phyloP scores from a whole-genome alignment of 2,329 filamentous ascomycete species.

The Fusarium sp. region DNA sequence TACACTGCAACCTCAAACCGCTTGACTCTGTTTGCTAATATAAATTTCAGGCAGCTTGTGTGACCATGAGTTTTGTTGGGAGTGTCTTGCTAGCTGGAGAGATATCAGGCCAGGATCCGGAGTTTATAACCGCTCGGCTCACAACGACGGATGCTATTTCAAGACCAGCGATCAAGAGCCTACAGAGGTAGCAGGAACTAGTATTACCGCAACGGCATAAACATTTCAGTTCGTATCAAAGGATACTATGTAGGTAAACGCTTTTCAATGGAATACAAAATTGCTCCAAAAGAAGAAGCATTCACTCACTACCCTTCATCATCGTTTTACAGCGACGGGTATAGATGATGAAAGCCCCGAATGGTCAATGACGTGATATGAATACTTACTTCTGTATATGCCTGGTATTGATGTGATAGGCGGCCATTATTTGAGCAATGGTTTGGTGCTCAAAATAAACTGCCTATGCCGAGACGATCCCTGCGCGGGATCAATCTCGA shows the following conservation, averaged over 20 bases:
- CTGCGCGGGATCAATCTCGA: no score
- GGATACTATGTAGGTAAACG: neutral
- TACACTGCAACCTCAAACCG: neutral
- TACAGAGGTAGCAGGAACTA: constrained; percentile 10
- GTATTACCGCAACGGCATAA: neutral
- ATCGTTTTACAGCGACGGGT: no score
- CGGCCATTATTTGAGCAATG: no score
- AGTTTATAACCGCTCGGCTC: constrained; percentile 10
- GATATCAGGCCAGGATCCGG: neutral
- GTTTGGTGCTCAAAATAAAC: no score
- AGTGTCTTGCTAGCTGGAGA: constrained; percentile 22
- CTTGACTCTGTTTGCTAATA: neutral
- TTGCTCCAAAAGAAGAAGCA: neutral
- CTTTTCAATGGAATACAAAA: neutral
- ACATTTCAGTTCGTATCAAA: neutral
- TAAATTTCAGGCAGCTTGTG: neutral
- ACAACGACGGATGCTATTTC: constrained; percentile 12
- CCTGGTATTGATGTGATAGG: no score
- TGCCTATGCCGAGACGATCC: no score
- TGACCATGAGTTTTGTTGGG: constrained; percentile 25
- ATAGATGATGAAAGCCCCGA: no score
- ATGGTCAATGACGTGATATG: no score
- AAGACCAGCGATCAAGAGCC: constrained; percentile 12
- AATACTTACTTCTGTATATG: no score
- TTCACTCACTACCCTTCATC: no score